Conservation (phyloP, 345 rosid genomes). For the Erucastrum elatum region DNA sequence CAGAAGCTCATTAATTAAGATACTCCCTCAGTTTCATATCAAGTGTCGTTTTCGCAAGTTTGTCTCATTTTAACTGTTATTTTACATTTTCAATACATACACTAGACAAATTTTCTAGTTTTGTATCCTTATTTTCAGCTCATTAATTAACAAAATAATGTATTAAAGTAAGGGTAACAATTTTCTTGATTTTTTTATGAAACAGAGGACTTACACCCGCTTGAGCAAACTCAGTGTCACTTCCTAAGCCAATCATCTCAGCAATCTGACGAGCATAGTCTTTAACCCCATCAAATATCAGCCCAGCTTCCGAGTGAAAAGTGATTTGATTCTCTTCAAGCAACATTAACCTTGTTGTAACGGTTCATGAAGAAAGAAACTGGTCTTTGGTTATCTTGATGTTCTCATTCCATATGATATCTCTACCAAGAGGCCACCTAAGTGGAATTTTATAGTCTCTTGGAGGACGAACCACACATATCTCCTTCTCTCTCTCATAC, state of each 20-base stretch:
- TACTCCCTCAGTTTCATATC: background rate
- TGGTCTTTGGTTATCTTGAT: conserved; percentile 94
- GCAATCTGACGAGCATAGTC: conserved; percentile 94
- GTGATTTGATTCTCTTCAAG: conserved; percentile 98
- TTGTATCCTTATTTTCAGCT: background rate
- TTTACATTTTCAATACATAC: background rate
- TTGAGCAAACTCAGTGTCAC: conserved; percentile 82
- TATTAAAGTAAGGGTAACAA: background rate
- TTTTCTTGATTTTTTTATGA: background rate
- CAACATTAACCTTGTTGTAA: conserved; percentile 98
- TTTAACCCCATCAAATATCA: conserved; percentile 87
- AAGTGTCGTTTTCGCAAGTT: background rate
- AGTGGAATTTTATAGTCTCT: conserved; percentile 92
- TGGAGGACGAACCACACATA: conserved; percentile 88
- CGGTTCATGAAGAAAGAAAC: conserved; percentile 95
- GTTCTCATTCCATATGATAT: conserved; percentile 96
- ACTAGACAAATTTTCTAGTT: background rate
- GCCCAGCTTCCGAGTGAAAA: conserved; percentile 87
- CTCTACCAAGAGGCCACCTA: conserved; percentile 93
- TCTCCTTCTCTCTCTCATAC: conserved; percentile 46
- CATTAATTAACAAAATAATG: background rate
- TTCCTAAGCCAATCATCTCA: conserved; percentile 94
- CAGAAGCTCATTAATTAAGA: conserved; percentile 11
- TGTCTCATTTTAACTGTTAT: too few species aligned
- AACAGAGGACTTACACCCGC: conserved; percentile 76